These are phyloP conservation scores for Claviceps sp. DNA, from an alignment of 2,329 filamentous ascomycete species.

Conservation along the genomic window DNA sequence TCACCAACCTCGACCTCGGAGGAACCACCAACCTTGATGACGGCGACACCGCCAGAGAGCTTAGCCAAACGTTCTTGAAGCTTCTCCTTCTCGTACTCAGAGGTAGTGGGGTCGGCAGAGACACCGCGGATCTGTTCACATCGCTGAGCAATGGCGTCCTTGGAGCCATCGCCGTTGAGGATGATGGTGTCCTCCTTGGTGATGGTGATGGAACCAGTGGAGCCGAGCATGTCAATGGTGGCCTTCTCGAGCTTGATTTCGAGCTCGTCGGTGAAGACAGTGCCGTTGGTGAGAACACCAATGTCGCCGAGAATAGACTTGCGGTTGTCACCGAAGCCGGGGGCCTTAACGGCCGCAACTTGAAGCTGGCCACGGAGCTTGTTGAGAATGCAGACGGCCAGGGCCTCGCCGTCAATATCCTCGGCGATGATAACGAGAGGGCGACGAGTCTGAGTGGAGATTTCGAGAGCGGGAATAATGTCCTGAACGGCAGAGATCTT, in stretches of 20 bases:
- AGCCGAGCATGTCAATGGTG: constrained; percentile 88
- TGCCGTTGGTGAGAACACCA: constrained; percentile 88
- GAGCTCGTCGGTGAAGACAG: constrained; percentile 95
- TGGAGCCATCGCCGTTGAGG: constrained; percentile 90
- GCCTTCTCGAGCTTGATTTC: constrained; percentile 99
- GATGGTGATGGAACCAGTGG: constrained; percentile 96
- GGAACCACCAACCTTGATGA: constrained; percentile 96
- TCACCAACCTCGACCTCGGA: constrained; percentile 98
- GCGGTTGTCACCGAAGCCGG: constrained; percentile 98
- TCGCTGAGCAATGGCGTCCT: constrained; percentile 84
- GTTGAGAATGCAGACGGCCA: constrained; percentile 98
- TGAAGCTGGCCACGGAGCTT: constrained; percentile 99
- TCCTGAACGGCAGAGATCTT: constrained; percentile 99
- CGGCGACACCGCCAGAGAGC: constrained; percentile 95
- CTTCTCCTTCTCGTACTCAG: constrained; percentile 99
- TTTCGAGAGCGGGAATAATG: constrained; percentile 95
- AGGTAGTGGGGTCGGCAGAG: constrained; percentile 85
- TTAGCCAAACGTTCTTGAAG: constrained; percentile 98
- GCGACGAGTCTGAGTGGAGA: constrained; percentile 86
- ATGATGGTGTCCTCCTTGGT: constrained; percentile 99
- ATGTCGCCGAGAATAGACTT: constrained; percentile 98
- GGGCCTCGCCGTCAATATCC: constrained; percentile 96
- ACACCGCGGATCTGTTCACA: constrained; percentile 99
- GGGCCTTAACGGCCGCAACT: constrained; percentile 96
- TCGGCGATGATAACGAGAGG: constrained; percentile 97